A percentile compares a stretch with the other conserved stretches of the same genome.
Evolutionary conservation across 2,329 filamentous ascomycete species (phyloP).

Genomic region (Aspergillus aculeatus): DNA sequence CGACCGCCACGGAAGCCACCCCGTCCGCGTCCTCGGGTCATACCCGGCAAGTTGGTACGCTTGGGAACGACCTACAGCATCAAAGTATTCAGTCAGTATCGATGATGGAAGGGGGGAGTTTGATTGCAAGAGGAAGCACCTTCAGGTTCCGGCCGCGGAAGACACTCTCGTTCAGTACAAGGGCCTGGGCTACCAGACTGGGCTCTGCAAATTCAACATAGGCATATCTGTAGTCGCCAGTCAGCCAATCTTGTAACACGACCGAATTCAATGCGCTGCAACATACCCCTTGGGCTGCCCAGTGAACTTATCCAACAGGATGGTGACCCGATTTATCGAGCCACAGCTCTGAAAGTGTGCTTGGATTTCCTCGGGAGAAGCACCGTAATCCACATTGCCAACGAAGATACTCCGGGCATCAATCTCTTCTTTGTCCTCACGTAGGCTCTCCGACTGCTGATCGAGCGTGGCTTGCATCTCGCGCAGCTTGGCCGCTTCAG

Average conservation of each 20-base stretch:
- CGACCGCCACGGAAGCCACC: slow-evolving; percentile 55
- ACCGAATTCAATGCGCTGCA: slow-evolving; percentile 2
- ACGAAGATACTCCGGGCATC: slow-evolving; percentile 96
- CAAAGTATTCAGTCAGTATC: neutral
- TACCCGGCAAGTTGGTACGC: slow-evolving; percentile 92
- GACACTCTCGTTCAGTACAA: slow-evolving; percentile 93
- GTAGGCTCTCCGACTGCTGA: slow-evolving; percentile 75
- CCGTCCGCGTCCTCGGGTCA: slow-evolving; percentile 69
- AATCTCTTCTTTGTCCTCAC: slow-evolving; percentile 93
- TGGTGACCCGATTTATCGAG: slow-evolving; percentile 96
- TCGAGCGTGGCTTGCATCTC: slow-evolving; percentile 87
- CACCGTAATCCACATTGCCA: slow-evolving; percentile 96
- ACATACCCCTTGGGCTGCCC: slow-evolving; percentile 98
- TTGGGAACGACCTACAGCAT: slow-evolving; percentile 73
- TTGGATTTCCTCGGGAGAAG: slow-evolving; percentile 96
- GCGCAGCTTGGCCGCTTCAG: slow-evolving; percentile 79
- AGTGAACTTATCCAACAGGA: slow-evolving; percentile 95
- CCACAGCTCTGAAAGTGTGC: slow-evolving; percentile 97
- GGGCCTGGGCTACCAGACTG: slow-evolving; percentile 83
- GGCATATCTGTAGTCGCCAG: slow-evolving; percentile 69
- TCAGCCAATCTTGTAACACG: slow-evolving; percentile 21
- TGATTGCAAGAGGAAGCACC: slow-evolving; percentile 52
- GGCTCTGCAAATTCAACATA: slow-evolving; percentile 98
- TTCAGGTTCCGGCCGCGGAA: slow-evolving; percentile 96
- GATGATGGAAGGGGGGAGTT: neutral